Conservation (phyloP, 192 early-diverging fungal genomes). For the Coemansia sp. region DNA sequence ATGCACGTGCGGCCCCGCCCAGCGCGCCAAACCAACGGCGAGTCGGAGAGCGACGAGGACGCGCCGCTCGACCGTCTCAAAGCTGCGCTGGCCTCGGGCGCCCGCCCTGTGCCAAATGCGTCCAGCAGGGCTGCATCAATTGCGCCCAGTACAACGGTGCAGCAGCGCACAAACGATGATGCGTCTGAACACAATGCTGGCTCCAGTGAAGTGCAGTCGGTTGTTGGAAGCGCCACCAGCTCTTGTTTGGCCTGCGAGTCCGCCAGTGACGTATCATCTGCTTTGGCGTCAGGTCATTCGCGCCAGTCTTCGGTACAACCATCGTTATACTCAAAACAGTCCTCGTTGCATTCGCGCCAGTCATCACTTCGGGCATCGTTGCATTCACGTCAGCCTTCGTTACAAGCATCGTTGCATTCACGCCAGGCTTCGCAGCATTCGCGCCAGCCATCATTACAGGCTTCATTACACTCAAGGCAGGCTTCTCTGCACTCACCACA, state of each 20-base stretch:
- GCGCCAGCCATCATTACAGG: background rate
- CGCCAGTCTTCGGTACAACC: background rate
- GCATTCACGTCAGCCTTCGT: background rate
- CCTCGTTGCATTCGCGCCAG: background rate
- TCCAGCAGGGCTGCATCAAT: background rate
- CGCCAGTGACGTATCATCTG: background rate
- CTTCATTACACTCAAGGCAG: background rate
- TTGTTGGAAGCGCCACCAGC: background rate
- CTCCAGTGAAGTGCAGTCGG: background rate
- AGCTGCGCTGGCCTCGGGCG: slow-evolving; percentile 32
- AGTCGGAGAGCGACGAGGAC: slow-evolving; percentile 29
- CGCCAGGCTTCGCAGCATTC: background rate
- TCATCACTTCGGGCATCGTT: background rate
- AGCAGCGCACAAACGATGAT: slow-evolving; percentile 1
- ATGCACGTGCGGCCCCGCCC: slow-evolving; percentile 6
- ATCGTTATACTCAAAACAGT: background rate
- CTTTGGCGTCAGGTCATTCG: background rate
- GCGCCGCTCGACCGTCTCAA: slow-evolving; percentile 42
- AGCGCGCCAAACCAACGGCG: background rate
- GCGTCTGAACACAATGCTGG: background rate
- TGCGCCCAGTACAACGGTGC: slow-evolving; percentile 5
- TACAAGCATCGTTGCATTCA: background rate
- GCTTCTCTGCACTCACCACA: background rate
- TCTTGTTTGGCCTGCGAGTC: background rate
- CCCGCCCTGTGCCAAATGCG: background rate